A percentile compares a stretch with the other conserved stretches of the same genome.
These are phyloP conservation scores for Candida montana DNA, from an alignment of 805 yeast species.

Conservation along the genomic window DNA sequence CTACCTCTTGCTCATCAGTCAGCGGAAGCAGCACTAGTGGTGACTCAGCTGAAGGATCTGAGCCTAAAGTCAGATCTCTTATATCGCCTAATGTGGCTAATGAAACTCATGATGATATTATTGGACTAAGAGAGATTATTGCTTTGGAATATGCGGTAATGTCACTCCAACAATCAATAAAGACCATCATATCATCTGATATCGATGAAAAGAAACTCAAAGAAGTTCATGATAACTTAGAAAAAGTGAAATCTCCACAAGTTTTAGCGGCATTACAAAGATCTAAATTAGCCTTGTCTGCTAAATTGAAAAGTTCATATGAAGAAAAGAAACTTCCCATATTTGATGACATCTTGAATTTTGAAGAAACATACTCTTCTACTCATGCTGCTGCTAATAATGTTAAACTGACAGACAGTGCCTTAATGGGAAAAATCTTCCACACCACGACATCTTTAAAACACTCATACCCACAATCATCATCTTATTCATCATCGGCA, in stretches of 20 bases:
- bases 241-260: conserved; percentile 31
- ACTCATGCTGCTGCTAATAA: conserved; percentile 10
- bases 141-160: conserved; percentile 48
- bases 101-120: neutral
- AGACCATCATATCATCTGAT: conserved; percentile 46
- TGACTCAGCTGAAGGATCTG: neutral
- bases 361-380: conserved; percentile 20
- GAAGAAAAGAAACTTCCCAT: conserved; percentile 42
- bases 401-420: conserved; percentile 25
- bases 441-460: neutral
- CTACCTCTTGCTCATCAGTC: neutral
- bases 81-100: neutral
- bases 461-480: too few species aligned
- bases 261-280: conserved; percentile 46
- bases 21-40: neutral
- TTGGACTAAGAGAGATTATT: conserved; percentile 23
- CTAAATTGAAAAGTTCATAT: conserved; percentile 52
- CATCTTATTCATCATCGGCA: too few species aligned
- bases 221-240: conserved; percentile 26
- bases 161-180: conserved; percentile 46
- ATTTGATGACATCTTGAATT: conserved; percentile 49
- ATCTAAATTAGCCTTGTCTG: conserved; percentile 53
- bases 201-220: conserved; percentile 45
- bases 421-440: neutral
- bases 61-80: neutral